A percentile compares a stretch with the other conserved stretches of the same genome.
These are phyloP conservation scores for Apiotrichum veenhuisii DNA, from an alignment of 1,284 basidiomycete species.

Conservation along the genomic window DNA sequence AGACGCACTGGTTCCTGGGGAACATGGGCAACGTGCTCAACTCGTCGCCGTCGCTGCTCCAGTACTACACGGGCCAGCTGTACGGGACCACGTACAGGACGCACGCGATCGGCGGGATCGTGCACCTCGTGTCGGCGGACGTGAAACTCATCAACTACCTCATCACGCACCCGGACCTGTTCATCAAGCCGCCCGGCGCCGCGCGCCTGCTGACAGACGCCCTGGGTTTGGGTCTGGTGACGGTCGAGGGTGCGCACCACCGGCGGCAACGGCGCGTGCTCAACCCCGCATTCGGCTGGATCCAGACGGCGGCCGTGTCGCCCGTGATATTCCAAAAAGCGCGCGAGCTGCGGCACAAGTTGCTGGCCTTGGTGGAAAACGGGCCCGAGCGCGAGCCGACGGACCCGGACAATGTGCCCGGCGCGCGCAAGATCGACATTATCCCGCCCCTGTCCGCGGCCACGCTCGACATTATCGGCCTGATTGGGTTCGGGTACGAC, in stretches of 20 bases:
- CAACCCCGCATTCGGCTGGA: conserved; percentile 46
- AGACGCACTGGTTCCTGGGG: not conserved
- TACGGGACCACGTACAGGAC: not conserved
- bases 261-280: conserved; percentile 54
- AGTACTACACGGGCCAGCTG: not conserved
- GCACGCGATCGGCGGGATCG: not conserved
- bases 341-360: conserved; percentile 49
- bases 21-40: not conserved
- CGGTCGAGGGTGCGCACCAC: conserved; percentile 54
- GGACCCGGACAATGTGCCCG: not conserved
- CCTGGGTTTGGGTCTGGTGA: conserved; percentile 42
- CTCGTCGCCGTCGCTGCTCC: not conserved
- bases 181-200: conserved; percentile 64
- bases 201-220: conserved; percentile 54
- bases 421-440: conserved; percentile 7
- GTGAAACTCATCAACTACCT: conserved; percentile 60
- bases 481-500: conserved; percentile 62
- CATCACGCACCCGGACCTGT: conserved; percentile 59
- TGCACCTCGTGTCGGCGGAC: conserved; percentile 42
- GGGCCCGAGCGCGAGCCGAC: not conserved
- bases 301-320: conserved; percentile 26
- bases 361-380: conserved; percentile 16
- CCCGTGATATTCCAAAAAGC: conserved; percentile 65
- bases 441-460: conserved; percentile 48
- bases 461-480: conserved; percentile 64